A percentile compares a stretch with the other conserved stretches of the same genome.
Evolutionary conservation across 768 basidiomycete genomes (phyloP).

Genomic region (Nidularia pulvinata): DNA sequence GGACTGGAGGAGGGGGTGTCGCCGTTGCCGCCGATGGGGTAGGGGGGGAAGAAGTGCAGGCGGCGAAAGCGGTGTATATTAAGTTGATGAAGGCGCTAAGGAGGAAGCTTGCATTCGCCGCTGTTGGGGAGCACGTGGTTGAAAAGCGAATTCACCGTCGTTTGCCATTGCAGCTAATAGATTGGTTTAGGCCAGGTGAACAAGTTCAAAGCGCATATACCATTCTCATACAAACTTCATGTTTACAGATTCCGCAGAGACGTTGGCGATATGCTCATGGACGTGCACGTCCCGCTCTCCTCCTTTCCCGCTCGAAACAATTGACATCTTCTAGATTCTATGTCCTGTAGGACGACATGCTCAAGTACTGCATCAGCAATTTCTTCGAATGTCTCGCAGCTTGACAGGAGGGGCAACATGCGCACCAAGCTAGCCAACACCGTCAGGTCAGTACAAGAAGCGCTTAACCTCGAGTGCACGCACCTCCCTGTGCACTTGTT

Average conservation of each 20-base stretch:
- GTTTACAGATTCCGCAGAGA: conserved; percentile 73
- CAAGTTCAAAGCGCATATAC: conserved; percentile 61
- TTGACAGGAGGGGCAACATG: conserved; percentile 54
- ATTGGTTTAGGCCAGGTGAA: conserved; percentile 67
- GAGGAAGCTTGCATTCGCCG: conserved; percentile 79
- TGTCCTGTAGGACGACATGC: conserved; percentile 82
- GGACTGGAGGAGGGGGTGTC: conserved; percentile 26
- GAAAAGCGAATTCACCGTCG: conserved; percentile 50
- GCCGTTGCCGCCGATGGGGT: conserved; percentile 15
- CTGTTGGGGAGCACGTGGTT: conserved; percentile 52
- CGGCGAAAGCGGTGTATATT: conserved; percentile 77
- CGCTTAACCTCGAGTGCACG: conserved; percentile 54
- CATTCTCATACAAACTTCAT: neutral
- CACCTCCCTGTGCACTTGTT: conserved; percentile 67
- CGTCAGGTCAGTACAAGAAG: conserved; percentile 86
- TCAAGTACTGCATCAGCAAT: conserved; percentile 67
- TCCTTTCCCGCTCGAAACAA: neutral
- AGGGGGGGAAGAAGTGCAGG: conserved; percentile 35
- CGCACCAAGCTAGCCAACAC: conserved; percentile 15
- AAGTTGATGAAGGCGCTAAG: conserved; percentile 74
- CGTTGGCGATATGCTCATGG: conserved; percentile 85
- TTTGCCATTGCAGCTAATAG: conserved; percentile 5
- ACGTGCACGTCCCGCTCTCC: conserved; percentile 57
- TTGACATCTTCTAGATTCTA: conserved; percentile 61
- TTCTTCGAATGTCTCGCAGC: conserved; percentile 52